These are phyloP conservation scores for Leishmania gerbilli DNA, from an alignment of 208 protist genomes.

Conservation along the genomic window DNA sequence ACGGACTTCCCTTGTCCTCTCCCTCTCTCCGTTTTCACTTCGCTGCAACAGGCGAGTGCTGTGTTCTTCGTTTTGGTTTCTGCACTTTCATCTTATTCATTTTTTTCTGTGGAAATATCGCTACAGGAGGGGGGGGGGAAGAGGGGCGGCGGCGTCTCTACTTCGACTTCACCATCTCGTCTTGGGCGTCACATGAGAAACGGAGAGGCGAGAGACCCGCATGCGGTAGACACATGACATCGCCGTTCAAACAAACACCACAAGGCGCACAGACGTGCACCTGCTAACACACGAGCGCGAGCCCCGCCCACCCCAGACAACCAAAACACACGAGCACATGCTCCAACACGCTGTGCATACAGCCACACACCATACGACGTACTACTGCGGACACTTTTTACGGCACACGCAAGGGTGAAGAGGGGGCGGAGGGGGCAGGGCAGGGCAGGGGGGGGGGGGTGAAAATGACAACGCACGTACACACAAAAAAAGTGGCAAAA, in stretches of 20 bases:
- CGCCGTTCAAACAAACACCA: background rate
- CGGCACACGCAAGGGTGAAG: background rate
- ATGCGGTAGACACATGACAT: background rate
- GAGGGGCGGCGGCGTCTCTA: background rate
- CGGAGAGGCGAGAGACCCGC: background rate
- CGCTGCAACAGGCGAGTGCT: background rate
- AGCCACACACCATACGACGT: no score
- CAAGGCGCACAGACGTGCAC: background rate
- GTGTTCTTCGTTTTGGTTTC: background rate
- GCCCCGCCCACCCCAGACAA: background rate
- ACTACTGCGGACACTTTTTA: background rate
- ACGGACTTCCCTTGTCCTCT: background rate
- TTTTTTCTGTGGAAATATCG: background rate
- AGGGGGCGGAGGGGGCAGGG: background rate
- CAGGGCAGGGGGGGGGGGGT: background rate
- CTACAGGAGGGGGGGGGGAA: background rate
- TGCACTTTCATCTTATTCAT: background rate
- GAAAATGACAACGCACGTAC: background rate
- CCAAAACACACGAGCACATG: background rate
- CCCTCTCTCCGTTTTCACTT: background rate
- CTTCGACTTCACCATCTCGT: background rate
- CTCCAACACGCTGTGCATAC: background rate
- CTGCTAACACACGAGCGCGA: background rate
- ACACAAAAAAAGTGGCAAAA: background rate
- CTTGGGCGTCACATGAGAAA: background rate